Conservation (phyloP, 2,329 filamentous ascomycete species). For the Fusarium scirpi region DNA sequence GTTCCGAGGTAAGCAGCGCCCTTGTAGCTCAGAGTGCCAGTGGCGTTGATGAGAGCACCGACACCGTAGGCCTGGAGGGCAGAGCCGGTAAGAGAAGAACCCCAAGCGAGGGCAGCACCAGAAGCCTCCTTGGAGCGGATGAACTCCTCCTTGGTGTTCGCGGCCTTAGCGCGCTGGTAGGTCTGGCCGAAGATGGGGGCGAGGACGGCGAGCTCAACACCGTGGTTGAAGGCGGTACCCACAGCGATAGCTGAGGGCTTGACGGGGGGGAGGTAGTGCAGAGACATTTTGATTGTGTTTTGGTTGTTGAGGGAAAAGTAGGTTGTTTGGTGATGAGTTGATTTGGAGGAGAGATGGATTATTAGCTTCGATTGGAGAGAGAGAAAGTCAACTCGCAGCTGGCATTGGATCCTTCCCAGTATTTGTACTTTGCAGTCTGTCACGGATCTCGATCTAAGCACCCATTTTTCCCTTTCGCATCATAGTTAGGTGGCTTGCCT, state of each 20-base stretch:
- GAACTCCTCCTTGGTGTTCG: conserved; percentile 98
- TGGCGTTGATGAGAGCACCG: conserved; percentile 92
- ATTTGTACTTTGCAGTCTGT: conserved; percentile 45
- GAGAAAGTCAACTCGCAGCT: conserved; percentile 1
- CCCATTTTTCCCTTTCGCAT: conserved; percentile 32
- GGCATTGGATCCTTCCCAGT: conserved; percentile 28
- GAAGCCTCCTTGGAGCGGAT: conserved; percentile 91
- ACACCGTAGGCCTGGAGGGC: conserved; percentile 91
- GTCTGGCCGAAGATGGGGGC: conserved; percentile 92
- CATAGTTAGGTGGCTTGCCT: conserved; percentile 41
- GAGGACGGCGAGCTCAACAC: conserved; percentile 87
- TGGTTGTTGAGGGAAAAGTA: neutral
- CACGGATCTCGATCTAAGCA: conserved; percentile 43
- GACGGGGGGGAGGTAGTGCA: conserved; percentile 77
- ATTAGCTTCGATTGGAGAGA: conserved; percentile 34
- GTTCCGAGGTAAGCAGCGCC: conserved; percentile 93
- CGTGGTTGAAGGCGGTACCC: conserved; percentile 96
- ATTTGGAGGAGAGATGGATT: conserved; percentile 2
- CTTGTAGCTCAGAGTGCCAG: conserved; percentile 95
- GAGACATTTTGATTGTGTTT: conserved; percentile 63
- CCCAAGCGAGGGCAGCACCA: conserved; percentile 88
- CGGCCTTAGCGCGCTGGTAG: conserved; percentile 89
- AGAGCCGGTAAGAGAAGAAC: conserved; percentile 88
- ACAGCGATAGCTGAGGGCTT: conserved; percentile 98
- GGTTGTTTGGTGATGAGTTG: neutral